Percentiles rank a stretch among this genome's conserved stretches.
phyloP scores from a whole-genome alignment of 495 filamentous ascomycete genomes.

The Penicillium coprophilum region DNA sequence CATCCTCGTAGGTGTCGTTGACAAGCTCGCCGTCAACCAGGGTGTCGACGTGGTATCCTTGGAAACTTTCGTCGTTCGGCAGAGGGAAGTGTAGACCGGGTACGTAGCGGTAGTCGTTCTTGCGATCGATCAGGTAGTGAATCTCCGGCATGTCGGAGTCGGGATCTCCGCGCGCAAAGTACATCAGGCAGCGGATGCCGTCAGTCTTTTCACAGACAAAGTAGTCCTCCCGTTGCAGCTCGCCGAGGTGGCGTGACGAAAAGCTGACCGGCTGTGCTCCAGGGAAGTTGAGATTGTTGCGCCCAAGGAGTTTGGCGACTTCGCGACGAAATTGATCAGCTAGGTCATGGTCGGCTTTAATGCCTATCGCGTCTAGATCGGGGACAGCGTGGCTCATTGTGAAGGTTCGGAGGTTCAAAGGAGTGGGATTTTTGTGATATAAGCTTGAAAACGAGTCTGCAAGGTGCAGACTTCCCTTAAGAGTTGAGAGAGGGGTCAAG shows the following conservation, averaged over 20 bases:
- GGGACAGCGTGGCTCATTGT: conserved; percentile 49
- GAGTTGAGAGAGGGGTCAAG: not conserved
- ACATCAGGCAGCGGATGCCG: conserved; percentile 91
- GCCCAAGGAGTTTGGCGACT: conserved; percentile 73
- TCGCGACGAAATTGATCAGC: conserved; percentile 63
- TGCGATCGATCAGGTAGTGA: conserved; percentile 90
- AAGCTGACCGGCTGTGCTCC: conserved; percentile 97
- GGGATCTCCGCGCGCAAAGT: conserved; percentile 61
- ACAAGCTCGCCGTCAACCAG: conserved; percentile 94
- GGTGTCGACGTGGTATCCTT: conserved; percentile 72
- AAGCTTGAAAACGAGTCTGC: not conserved
- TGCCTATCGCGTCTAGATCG: conserved; percentile 53
- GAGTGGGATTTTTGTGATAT: not conserved
- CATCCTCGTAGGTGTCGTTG: conserved; percentile 64
- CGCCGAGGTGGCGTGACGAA: conserved; percentile 68
- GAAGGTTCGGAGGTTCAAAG: not conserved
- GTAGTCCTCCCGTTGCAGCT: conserved; percentile 80
- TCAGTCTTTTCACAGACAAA: conserved; percentile 99
- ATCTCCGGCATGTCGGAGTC: conserved; percentile 53
- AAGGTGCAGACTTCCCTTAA: not conserved
- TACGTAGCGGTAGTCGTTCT: conserved; percentile 93
- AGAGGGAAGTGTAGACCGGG: conserved; percentile 77
- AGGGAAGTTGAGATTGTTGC: conserved; percentile 68
- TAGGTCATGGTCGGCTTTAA: conserved; percentile 59
- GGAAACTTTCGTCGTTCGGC: conserved; percentile 54